These are phyloP conservation scores for Beta vulgaris DNA, from an alignment of 148 eudicot genomes.

Conservation along the genomic window DNA sequence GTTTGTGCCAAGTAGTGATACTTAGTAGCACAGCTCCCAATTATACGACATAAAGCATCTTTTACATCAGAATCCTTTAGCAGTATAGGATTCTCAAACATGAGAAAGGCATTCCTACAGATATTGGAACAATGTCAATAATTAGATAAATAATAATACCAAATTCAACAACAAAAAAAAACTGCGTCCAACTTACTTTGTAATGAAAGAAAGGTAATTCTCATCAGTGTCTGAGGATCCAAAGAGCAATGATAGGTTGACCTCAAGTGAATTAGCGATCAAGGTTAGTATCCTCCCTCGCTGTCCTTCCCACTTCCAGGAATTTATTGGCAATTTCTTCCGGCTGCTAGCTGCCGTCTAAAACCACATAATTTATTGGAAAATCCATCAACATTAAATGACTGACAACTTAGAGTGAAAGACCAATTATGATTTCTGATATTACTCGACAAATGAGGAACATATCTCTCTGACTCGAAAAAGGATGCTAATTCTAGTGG, in stretches of 20 bases:
- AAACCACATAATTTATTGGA: slow-evolving; percentile 12
- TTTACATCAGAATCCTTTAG: slow-evolving; percentile 74
- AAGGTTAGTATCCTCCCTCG: slow-evolving; percentile 64
- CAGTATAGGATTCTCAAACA: slow-evolving; percentile 75
- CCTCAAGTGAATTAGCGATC: slow-evolving; percentile 87
- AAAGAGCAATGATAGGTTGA: slow-evolving; percentile 83
- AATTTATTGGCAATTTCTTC: slow-evolving; percentile 63
- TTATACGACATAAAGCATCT: slow-evolving; percentile 81
- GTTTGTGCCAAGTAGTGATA: slow-evolving; percentile 77
- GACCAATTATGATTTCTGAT: not conserved
- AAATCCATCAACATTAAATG: slow-evolving; percentile 8
- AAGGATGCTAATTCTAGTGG: not conserved
- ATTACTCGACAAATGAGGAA: not conserved
- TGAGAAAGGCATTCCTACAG: slow-evolving; percentile 66
- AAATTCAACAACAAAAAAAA: not conserved
- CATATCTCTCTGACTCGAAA: not conserved
- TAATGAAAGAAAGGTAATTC: slow-evolving; percentile 78
- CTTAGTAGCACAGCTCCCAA: slow-evolving; percentile 86
- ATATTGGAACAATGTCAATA: slow-evolving; percentile 10
- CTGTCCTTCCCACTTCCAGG: slow-evolving; percentile 95
- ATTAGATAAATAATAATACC: not conserved
- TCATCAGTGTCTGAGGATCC: slow-evolving; percentile 88
- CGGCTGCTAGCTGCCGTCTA: slow-evolving; percentile 61
- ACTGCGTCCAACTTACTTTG: slow-evolving; percentile 83
- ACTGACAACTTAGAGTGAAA: not conserved